Evolutionary conservation across 768 basidiomycete species (phyloP), one percentile per base, ranked within the genome.

Genomic region (Rhodosporidiobolus sp.): DNA sequence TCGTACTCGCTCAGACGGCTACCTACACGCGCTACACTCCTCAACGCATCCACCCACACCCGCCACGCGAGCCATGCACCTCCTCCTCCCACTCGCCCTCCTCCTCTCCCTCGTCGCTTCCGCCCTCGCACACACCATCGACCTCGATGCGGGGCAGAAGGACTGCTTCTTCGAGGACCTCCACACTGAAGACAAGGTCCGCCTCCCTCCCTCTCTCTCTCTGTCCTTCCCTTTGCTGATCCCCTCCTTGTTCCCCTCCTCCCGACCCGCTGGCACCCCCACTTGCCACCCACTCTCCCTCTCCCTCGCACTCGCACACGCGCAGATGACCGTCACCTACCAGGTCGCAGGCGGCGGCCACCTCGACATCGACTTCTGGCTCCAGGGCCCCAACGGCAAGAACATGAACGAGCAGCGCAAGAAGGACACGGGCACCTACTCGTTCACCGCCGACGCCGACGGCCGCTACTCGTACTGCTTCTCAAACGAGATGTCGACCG

Each of bases 321-420:
- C 17, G 34, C 78, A 97, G 94, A 98, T 99, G 96, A 95, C 95
- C 34, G 91, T 99, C 61, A 96, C 95, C 50, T 99, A 98, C 80
- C 96, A 99, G 85, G 96, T 98, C 12, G 94, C 92, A 63, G 93
- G 92, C 55, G 96, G 96, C 34, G 95, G 96, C 1, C 91, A 97
- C 80, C 82, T 98, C 61, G 96, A 99, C 82, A 92, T 99, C 70
- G 95, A 99, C 82, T 98, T 98, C 80, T 95, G 89, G 93, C 86
- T 97, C 69, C 83, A 87, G 35, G 92, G 94, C 79, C 94, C 95
- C 45, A 84, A 86, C 45, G 86, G 84, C 58, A 80, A 81, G 55
- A 83, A 88, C 17, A 82, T 97, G 48, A 87, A 86, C 75, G 91
- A 92, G 80, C 90, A 94, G 76, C 84, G 90, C 60, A 88, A 89